Base-by-base conservation (phyloP, 2,329 filamentous ascomycete species). In the Penicillium fuscoglaucum region DNA sequence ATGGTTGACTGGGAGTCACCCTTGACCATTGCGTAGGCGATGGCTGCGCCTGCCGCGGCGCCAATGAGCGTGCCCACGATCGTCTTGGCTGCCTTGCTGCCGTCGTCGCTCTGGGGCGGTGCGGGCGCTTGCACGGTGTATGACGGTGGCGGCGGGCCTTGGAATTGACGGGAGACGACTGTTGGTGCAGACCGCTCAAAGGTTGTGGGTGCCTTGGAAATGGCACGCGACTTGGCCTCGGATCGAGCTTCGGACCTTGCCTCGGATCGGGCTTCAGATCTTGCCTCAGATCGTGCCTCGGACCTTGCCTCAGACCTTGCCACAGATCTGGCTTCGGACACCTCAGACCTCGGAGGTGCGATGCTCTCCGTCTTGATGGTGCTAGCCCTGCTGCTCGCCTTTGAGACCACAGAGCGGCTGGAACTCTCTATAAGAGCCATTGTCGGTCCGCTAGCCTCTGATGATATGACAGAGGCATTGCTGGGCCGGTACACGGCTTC, bases 51-150 rank as follows among this genome's bases (percentile, higher is more conserved):
- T 19, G 90, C 90, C 17, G 90, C 90, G 33, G 89, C 90, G 44
- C 90, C 91, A 49, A 96, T 81, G 12, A 96, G 79, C 8, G 90
- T 89, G 8, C 91, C 90, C 46, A 95, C 82, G 43, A 93, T 81
- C 21, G 85, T 84, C 64, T 87, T 87, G 41, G 85, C 81, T 8
- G 70, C 66, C 50, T 68, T 70, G 40, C 84, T 76, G 5, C 83
- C 75, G 47, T 80, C 72, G 48, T 74, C 77, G 12, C 62, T 49
- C 51, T 71, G 66, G 46, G 72, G 73, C 19, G 67, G 65, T 44
- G 59, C 43, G 40, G 63, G 63, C 2, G 70, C 61, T 47, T 66
- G 66, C 24, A 69, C 55, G 8, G 66, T 61, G 55, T 71, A 70
- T 24, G 68, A 65, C 1, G 66, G 60, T 15, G 61, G 65, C 17